Evolutionary conservation across 1,139 yeast species (phyloP), one percentile per base, ranked within the genome.

Genomic region (Debaryomyces psychrophilus): DNA sequence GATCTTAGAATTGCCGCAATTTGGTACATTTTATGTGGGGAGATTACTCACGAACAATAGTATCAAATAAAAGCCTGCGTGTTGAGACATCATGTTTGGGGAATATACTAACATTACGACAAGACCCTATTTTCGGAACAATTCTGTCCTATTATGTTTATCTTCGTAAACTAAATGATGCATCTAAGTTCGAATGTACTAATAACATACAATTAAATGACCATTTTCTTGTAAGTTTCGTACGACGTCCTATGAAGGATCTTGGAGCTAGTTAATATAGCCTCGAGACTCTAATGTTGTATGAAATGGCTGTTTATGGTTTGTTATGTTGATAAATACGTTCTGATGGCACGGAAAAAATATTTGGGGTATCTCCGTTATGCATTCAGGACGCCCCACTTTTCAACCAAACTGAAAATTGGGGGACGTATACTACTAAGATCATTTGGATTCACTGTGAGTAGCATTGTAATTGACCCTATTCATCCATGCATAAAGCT

Each of bases 1-100:
- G 41, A 38, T 11, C 29, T 6, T 11, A 11, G 17, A 35, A 35
- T 35, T 12, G 28, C 38, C 38, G 37, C 27, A 34, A 34, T 17
- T 15, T 4, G 35, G 5, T 14, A 29, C 22, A 17, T 11, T 15
- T 33, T 18, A 18, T 33, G 36, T 33, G 36, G 36, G 36, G 36
- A 33, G 23, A 11, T 20, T 33, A 29, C 18, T 15, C 6, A 12
- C 12, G 11, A 33, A 33, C 25, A 1, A 33, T 33, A 15, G 36
- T 18, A 5, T 4, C 22, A 20, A 20, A n/a, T n/a, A n/a, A 5
- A 20, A 20, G 22, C 4, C 5, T 20, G 22, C 4, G 22, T 20
- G 22, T 20, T 20, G 5, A 20, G 22, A 20, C n/a, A n/a, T 20
- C 5, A 5, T 20, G 5, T 20, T 20, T 20, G 22, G 22, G 22